phyloP scores from a whole-genome alignment of 164 flowering plant genomes.

The Platanus orientalis region DNA sequence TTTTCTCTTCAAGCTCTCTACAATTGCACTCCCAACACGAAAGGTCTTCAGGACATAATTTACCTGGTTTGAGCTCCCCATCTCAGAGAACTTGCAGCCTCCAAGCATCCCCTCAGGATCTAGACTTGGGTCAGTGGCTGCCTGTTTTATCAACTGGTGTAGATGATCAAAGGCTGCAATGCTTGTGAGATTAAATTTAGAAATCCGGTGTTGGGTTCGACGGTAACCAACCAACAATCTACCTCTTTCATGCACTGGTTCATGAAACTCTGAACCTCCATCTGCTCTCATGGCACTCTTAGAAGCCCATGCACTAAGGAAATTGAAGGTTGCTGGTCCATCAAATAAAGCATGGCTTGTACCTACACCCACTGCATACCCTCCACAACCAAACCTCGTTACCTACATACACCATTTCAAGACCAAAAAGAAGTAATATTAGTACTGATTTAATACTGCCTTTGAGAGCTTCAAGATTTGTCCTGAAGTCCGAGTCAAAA shows the following conservation, averaged over 20 bases:
- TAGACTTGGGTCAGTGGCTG: neutral
- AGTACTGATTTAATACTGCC: neutral
- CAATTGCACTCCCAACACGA: conserved; percentile 21
- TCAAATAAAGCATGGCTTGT: conserved; percentile 46
- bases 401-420: conserved; percentile 22
- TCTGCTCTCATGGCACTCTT: conserved; percentile 14
- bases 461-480: neutral
- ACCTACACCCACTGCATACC: conserved; percentile 41
- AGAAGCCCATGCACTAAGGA: conserved; percentile 40
- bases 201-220: neutral
- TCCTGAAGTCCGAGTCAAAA: no score
- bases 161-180: conserved; percentile 30
- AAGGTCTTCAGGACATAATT: conserved; percentile 27
- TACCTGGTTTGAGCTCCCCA: conserved; percentile 9
- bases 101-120: conserved; percentile 1
- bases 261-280: conserved; percentile 6
- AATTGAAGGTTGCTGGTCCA: conserved; percentile 35
- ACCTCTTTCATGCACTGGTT: conserved; percentile 41
- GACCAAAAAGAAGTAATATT: neutral
- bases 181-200: neutral
- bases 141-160: neutral
- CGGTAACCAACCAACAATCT: conserved; percentile 7
- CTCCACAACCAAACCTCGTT: conserved; percentile 49
- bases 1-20: conserved; percentile 35
- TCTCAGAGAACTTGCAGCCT: conserved; percentile 11